Base-by-base conservation (phyloP, 225 moss, liverwort and hornwort species). In the Polytrichum formosum region DNA sequence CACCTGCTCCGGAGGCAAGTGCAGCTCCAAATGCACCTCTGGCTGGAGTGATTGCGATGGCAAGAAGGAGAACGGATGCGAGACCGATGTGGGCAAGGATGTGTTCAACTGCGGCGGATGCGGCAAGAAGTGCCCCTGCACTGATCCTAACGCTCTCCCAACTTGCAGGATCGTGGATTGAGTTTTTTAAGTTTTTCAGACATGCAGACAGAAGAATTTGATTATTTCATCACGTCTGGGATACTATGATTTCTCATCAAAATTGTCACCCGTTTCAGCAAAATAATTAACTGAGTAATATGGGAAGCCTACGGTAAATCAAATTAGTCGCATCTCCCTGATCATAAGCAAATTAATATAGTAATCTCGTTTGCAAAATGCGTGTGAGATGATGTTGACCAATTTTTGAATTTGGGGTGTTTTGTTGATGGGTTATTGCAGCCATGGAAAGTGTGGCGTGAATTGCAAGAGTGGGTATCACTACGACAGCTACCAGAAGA, bases 1-100 rank as follows among this genome's bases (percentile, higher is more conserved):
- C 0, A 61, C 61, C 0, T 74, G 74, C 74, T 59, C 53, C 6
- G 21, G 22, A 13, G 26, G 35, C 26, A 18, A 18, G 54, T 73
- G 73, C 56, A 9, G 23, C 13, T 23, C 54, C 65, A 21, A 6
- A 18, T 73, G 73, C 73, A 73, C 28, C n/a, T 4, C 18, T 17
- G 25, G 31, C 25, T 66, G 37, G 55, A 65, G 31, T 20, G 64
- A 73, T 55, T 73, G 65, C 65, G 66, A 73, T 65, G 54, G 18
- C 0, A 9, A 25, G 54, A 65, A 56, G 7, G 2, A n/a, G 23
- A 73, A 73, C 25, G 66, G 66, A 13, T 72, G 72, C 72, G 72
- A 72, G 73, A 25, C 55, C 23, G 29, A 30, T 26, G 27, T 75
- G 17, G 19, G 35, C 4, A 18, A 18, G 4, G 69, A 75, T 56